Percentiles rank a stretch among this genome's conserved stretches.
These are phyloP conservation scores for Tylopilus sp. DNA, from an alignment of 768 basidiomycete species.

Conservation along the genomic window DNA sequence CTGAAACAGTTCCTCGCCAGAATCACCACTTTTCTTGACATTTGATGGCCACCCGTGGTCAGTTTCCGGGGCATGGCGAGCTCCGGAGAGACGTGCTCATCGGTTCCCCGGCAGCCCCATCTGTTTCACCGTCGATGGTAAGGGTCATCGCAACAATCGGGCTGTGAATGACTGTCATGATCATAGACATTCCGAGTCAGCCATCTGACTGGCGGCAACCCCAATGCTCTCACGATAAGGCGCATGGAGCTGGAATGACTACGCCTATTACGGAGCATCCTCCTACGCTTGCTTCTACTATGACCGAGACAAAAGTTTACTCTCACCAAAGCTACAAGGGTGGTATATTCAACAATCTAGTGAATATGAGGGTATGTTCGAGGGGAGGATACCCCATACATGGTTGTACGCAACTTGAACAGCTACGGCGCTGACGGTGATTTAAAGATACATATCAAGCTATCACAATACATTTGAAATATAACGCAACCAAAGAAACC, in stretches of 20 bases:
- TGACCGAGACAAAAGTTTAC: not conserved
- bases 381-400: conserved; percentile 9
- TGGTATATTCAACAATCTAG: conserved; percentile 11
- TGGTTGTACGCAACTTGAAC: conserved; percentile 15
- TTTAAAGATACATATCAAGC: conserved; percentile 26
- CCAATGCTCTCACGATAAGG: conserved; percentile 3
- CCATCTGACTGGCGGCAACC: not conserved
- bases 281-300: not conserved
- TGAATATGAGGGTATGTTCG: conserved; percentile 15
- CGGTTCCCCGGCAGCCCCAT: conserved; percentile 5
- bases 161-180: not conserved
- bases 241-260: not conserved
- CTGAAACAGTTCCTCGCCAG: conserved; percentile 2
- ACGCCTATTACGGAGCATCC: not conserved
- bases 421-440: conserved; percentile 5
- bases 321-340: conserved; percentile 20
- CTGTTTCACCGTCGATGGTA: conserved; percentile 26
- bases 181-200: not conserved
- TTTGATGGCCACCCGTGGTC: conserved; percentile 27
- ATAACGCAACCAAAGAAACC: conserved; percentile 8
- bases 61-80: conserved; percentile 20
- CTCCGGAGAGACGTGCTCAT: conserved; percentile 14
- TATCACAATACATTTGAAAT: conserved; percentile 23
- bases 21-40: conserved; percentile 17
- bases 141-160: conserved; percentile 15